Evolutionary conservation across 495 filamentous ascomycete species (phyloP), one percentile per base, ranked within the genome.

Genomic region (Penicillium bialowiezense): DNA sequence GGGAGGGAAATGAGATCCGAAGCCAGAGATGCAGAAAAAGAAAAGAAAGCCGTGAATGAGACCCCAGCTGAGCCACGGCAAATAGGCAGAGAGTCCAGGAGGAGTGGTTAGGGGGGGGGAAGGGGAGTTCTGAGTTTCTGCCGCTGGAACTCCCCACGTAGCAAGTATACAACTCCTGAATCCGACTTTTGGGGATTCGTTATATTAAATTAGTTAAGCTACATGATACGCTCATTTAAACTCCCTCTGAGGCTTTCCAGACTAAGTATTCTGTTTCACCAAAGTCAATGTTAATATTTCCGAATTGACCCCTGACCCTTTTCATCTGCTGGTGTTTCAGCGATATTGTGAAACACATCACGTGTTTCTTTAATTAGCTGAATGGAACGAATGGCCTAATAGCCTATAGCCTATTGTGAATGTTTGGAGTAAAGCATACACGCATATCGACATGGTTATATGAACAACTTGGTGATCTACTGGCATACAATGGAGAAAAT

Each of bases 1-100:
- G n/a, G n/a, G n/a, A n/a, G n/a, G 35, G 45, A 44, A 37, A 43
- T n/a, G 24, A 51, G 12, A 51, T 37, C 48, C 32, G 40, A 8
- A 35, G 19, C 32, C 40, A 46, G 38, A 31, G 50, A 20, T 23
- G 15, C 31, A 43, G 24, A 32, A 44, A 50, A 49, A 37, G 48
- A 44, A 29, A 24, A 20, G 23, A 26, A 26, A 26, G 23, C 23
- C 9, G 18, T 15, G 3, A 15, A 7, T 9, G 18, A 36, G 18
- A n/a, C n/a, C n/a, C n/a, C n/a, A n/a, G n/a, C n/a, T n/a, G n/a
- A n/a, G n/a, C n/a, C n/a, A n/a, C 9, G 34, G 34, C 14, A 37
- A 17, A 18, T 17, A 20, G 36, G 18, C 20, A 13, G 17, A 21
- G 9, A 18, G 18, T 17, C 20, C 10, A 39, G 18, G 20, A 3